Conservation (phyloP, 2,329 filamentous ascomycete genomes). For the Colletotrichum sp. region DNA sequence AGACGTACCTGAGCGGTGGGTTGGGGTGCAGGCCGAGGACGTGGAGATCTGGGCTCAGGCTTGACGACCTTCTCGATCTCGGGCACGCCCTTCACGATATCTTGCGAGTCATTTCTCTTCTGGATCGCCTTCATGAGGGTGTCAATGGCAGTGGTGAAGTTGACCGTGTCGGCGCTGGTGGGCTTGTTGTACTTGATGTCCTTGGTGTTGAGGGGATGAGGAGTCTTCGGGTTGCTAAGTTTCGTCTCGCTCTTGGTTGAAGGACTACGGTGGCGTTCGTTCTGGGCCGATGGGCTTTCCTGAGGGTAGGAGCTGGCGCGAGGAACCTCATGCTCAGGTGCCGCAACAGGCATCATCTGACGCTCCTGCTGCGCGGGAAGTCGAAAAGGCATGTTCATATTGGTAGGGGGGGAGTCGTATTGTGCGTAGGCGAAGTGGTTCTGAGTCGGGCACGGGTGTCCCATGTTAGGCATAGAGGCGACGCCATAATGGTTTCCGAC, state of each 20-base stretch:
- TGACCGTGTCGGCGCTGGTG: constrained; percentile 53
- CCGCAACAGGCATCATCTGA: constrained; percentile 12
- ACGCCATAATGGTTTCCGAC: constrained; percentile 48
- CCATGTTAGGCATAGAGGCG: constrained; percentile 44
- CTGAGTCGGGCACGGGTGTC: constrained; percentile 44
- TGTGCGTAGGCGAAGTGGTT: constrained; percentile 48
- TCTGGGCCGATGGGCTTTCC: background rate
- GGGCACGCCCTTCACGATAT: constrained; percentile 24
- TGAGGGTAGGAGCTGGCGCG: constrained; percentile 18
- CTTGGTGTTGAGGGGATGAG: constrained; percentile 34
- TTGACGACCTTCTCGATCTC: constrained; percentile 12
- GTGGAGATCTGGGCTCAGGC: constrained; percentile 7
- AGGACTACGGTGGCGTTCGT: constrained; percentile 12
- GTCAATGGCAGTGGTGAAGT: constrained; percentile 84
- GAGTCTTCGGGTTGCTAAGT: constrained; percentile 12
- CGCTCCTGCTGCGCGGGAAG: constrained; percentile 30
- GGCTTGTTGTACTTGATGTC: constrained; percentile 50
- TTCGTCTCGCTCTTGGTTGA: constrained; percentile 16
- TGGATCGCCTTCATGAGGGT: constrained; percentile 90
- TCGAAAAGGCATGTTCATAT: constrained; percentile 37
- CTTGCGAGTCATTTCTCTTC: constrained; percentile 55
- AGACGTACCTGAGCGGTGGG: background rate
- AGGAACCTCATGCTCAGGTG: constrained; percentile 6
- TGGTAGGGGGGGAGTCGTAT: constrained; percentile 41
- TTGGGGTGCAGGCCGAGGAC: background rate